Evolutionary conservation across 2,329 filamentous ascomycete genomes (phyloP).

Genomic region (Sporothrix brasiliensis): DNA sequence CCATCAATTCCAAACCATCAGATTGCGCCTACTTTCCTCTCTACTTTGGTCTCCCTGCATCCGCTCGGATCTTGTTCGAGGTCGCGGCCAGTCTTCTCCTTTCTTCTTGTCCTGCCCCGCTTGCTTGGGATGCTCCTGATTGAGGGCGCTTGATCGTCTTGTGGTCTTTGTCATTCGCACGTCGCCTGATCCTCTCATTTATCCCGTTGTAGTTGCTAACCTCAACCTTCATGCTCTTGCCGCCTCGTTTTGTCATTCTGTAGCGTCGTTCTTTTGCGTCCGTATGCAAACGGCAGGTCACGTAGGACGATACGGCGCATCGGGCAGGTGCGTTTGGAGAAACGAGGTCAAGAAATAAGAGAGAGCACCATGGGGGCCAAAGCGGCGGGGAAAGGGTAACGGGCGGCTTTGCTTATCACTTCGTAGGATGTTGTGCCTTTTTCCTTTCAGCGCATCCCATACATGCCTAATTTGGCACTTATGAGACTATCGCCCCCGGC

Average conservation of each 20-base stretch:
- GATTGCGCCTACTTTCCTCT: background rate
- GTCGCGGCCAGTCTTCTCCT: constrained; percentile 22
- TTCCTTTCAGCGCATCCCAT: background rate
- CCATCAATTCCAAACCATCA: constrained; percentile 34
- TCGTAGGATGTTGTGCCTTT: background rate
- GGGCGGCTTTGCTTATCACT: background rate
- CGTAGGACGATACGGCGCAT: constrained; percentile 4
- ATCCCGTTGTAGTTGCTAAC: background rate
- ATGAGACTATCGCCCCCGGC: background rate
- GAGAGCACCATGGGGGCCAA: background rate
- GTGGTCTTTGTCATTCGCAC: background rate
- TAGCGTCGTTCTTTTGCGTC: background rate
- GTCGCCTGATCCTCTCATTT: constrained; percentile 21
- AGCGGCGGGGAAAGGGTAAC: constrained; percentile 6
- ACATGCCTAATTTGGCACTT: constrained; percentile 13
- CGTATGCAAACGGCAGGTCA: constrained; percentile 11
- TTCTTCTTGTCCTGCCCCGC: constrained; percentile 2
- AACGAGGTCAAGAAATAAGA: background rate
- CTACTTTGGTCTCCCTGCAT: constrained; percentile 32
- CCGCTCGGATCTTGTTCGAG: constrained; percentile 29
- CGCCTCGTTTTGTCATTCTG: constrained; percentile 7
- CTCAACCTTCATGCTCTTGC: background rate
- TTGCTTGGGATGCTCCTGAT: constrained; percentile 12
- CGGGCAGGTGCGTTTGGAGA: constrained; percentile 14
- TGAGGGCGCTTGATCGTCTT: constrained; percentile 28